A percentile compares a stretch with the other conserved stretches of the same genome.
phyloP scores from a whole-genome alignment of 2,329 filamentous ascomycete genomes.

The Curvularia spicifera region DNA sequence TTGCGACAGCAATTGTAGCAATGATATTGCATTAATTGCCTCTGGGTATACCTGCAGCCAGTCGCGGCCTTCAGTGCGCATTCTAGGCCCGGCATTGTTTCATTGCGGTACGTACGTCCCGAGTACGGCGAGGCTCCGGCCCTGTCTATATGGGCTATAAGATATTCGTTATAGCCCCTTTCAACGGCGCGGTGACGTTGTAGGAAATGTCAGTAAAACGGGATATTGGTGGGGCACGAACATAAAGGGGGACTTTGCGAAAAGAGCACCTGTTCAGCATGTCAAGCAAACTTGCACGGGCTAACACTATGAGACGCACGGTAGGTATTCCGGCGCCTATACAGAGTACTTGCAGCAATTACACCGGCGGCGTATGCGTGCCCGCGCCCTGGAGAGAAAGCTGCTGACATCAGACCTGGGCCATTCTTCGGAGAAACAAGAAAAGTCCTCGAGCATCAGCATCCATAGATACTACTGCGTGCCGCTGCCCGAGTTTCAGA shows the following conservation, averaged over 20 bases:
- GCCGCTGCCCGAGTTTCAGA: conserved; percentile 21
- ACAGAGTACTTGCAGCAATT: conserved; percentile 1
- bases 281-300: background rate
- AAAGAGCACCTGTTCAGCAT: background rate
- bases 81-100: conserved; percentile 6
- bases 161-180: conserved; percentile 29
- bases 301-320: background rate
- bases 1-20: conserved; percentile 16
- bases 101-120: conserved; percentile 9
- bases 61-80: conserved; percentile 1
- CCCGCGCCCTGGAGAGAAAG: background rate
- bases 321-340: no score
- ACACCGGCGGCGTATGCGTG: background rate
- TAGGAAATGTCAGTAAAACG: conserved; percentile 18
- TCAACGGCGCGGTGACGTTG: conserved; percentile 28
- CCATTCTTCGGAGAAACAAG: background rate
- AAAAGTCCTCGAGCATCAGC: background rate
- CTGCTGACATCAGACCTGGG: background rate
- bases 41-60: background rate
- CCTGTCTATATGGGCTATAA: conserved; percentile 21
- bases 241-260: conserved; percentile 13
- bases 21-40: conserved; percentile 10
- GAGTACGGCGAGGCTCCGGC: conserved; percentile 13
- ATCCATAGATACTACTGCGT: background rate
- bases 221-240: conserved; percentile 18